Base-by-base conservation (phyloP, 106 monocot genomes). In the Allium sativum region DNA sequence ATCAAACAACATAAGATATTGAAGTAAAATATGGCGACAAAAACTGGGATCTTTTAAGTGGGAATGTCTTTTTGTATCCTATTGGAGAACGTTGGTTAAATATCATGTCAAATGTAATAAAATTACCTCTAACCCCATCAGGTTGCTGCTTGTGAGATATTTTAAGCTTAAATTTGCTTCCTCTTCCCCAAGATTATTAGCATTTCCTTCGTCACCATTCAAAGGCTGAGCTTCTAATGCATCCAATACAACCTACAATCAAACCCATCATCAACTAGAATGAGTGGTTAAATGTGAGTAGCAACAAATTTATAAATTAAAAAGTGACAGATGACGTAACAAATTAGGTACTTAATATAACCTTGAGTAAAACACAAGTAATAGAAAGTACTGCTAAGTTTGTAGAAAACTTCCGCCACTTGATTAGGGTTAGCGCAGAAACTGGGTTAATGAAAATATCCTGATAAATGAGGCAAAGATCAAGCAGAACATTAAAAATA, bases 91-190 rank as follows among this genome's bases (percentile, higher is more conserved):
- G n/a, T n/a, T n/a, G n/a, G n/a, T n/a, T n/a, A n/a, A n/a, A n/a
- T n/a, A n/a, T n/a, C n/a, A n/a, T n/a, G n/a, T n/a, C n/a, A n/a
- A n/a, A n/a, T n/a, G n/a, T n/a, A n/a, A n/a, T n/a, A n/a, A n/a
- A n/a, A n/a, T n/a, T 73, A 95, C 94, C 94, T 98, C 91, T 76
- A 98, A 81, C 7, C 96, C 92, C 96, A 98, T 92, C 56, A 98
- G 57, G 72, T 98, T 98, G 67, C 87, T 98, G 73, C 96, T 92
- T 52, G 96, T 98, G 53, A 98, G 81, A 74, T 98, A 98, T 65
- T 98, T 98, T 42, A 91, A 88, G 70, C 79, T 91, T 62, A 98
- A 98, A 82, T 79, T 68, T 61, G 87, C 75, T 73, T 84, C 78
- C 57, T 94, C 92, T 55, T 96, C 79, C 42, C 82, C 80, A 65